These are phyloP conservation scores for Fusarium siculi DNA, from an alignment of 2,329 filamentous ascomycete species.

Conservation along the genomic window DNA sequence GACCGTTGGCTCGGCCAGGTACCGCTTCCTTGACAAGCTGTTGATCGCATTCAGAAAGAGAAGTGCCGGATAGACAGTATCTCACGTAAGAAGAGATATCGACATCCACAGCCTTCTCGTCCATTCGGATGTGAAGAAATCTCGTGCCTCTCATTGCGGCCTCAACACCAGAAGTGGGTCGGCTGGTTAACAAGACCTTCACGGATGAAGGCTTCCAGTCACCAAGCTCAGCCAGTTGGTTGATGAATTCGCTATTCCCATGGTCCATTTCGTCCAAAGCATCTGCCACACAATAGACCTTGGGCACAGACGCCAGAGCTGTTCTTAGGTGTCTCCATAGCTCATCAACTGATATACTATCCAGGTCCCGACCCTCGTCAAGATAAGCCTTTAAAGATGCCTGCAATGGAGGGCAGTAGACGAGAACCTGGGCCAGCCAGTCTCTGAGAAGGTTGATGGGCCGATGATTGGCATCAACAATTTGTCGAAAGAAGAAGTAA, in stretches of 20 bases:
- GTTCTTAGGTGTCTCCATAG: conserved; percentile 48
- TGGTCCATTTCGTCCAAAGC: conserved; percentile 60
- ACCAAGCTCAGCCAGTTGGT: conserved; percentile 48
- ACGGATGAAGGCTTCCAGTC: conserved; percentile 46
- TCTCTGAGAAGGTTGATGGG: conserved; percentile 48
- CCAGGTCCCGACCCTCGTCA: not conserved
- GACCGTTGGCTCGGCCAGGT: conserved; percentile 32
- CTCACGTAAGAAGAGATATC: conserved; percentile 55
- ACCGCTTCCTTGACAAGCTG: conserved; percentile 23
- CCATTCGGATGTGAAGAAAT: conserved; percentile 50
- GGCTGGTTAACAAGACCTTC: conserved; percentile 58
- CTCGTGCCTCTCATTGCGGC: conserved; percentile 40
- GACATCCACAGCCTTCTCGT: conserved; percentile 50
- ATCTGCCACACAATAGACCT: conserved; percentile 54
- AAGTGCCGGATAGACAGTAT: conserved; percentile 23
- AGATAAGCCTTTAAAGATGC: conserved; percentile 32
- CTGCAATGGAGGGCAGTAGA: conserved; percentile 47
- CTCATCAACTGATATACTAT: conserved; percentile 27
- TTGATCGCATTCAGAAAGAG: conserved; percentile 32
- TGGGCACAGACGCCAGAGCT: conserved; percentile 37
- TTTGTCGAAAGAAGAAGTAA: conserved; percentile 55
- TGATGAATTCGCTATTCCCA: conserved; percentile 48
- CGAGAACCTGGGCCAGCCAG: conserved; percentile 50
- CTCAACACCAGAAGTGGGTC: conserved; percentile 50
- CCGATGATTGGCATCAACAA: conserved; percentile 51